Percentiles rank a stretch among this genome's conserved stretches.
These are phyloP conservation scores for Coemansia sp. DNA, from an alignment of 192 early-diverging fungal genomes.

Conservation along the genomic window DNA sequence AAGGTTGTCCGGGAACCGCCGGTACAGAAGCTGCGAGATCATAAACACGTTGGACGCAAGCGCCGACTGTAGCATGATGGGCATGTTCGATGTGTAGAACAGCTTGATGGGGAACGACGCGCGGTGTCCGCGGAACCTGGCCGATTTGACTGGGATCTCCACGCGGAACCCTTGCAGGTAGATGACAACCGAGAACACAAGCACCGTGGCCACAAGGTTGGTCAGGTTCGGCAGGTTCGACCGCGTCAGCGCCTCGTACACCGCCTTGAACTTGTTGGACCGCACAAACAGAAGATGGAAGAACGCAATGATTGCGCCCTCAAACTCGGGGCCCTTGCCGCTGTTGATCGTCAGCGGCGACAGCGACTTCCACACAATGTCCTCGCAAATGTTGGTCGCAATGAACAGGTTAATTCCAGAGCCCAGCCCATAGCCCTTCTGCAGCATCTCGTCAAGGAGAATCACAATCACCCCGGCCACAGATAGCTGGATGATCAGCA, in stretches of 20 bases:
- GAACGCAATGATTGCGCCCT: constrained; percentile 94
- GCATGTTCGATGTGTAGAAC: constrained; percentile 99
- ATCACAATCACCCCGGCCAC: constrained; percentile 97
- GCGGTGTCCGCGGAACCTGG: constrained; percentile 92
- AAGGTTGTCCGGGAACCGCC: constrained; percentile 95
- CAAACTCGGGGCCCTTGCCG: constrained; percentile 97
- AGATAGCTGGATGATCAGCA: constrained; percentile 96
- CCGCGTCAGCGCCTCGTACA: constrained; percentile 98
- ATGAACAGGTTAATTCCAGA: constrained; percentile 99
- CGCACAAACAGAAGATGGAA: constrained; percentile 95
- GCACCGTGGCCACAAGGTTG: constrained; percentile 86
- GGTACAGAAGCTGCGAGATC: constrained; percentile 98
- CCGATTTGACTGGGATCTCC: constrained; percentile 98
- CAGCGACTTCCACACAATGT: constrained; percentile 98
- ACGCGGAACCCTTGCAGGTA: constrained; percentile 99
- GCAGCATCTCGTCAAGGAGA: constrained; percentile 97
- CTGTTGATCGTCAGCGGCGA: constrained; percentile 97
- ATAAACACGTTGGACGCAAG: constrained; percentile 96
- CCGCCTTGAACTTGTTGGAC: constrained; percentile 92
- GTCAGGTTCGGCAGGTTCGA: constrained; percentile 82
- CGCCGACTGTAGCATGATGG: constrained; percentile 99
- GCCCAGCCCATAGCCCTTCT: constrained; percentile 99
- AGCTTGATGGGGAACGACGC: constrained; percentile 99
- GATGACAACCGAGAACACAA: constrained; percentile 86
- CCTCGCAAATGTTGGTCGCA: constrained; percentile 99